Evolutionary conservation across 2,329 filamentous ascomycete genomes (phyloP).

Genomic region (Botrytis medusae): DNA sequence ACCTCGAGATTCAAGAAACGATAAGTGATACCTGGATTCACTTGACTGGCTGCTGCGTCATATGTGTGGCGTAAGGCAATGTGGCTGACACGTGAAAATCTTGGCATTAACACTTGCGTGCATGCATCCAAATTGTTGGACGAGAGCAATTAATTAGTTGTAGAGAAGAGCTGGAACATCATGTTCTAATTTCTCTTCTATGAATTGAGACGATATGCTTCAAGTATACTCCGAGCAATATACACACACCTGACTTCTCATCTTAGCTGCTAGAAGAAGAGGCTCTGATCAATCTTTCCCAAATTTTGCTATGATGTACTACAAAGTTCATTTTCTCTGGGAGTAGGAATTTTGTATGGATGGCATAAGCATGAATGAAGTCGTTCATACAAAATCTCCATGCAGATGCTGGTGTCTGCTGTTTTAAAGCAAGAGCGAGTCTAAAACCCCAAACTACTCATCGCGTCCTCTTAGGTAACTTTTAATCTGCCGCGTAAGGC

Average conservation of each 20-base stretch:
- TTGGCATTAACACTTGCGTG: not conserved
- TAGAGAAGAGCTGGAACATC: not conserved
- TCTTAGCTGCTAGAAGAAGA: not conserved
- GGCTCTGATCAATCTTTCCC: not conserved
- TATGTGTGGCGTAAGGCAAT: not conserved
- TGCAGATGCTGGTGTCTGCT: not conserved
- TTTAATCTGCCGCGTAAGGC: not conserved
- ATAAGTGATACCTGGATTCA: not conserved
- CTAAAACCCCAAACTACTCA: not conserved
- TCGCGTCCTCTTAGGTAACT: not conserved
- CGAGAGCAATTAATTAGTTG: not conserved
- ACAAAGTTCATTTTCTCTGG: not conserved
- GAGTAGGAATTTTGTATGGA: too few species aligned
- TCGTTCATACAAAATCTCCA: not conserved
- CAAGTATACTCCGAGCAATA: not conserved
- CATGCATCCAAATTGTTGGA: not conserved
- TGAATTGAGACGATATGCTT: not conserved
- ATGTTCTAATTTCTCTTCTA: not conserved
- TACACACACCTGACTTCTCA: not conserved
- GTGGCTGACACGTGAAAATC: slow-evolving; percentile 7
- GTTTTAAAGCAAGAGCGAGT: not conserved
- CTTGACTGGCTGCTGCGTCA: slow-evolving; percentile 8
- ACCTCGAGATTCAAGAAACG: slow-evolving; percentile 13
- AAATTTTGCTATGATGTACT: not conserved
- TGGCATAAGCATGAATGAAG: not conserved